Evolutionary conservation across 441 rosid species (phyloP), one percentile per base, ranked within the genome.

Genomic region (Daphne laureola): DNA sequence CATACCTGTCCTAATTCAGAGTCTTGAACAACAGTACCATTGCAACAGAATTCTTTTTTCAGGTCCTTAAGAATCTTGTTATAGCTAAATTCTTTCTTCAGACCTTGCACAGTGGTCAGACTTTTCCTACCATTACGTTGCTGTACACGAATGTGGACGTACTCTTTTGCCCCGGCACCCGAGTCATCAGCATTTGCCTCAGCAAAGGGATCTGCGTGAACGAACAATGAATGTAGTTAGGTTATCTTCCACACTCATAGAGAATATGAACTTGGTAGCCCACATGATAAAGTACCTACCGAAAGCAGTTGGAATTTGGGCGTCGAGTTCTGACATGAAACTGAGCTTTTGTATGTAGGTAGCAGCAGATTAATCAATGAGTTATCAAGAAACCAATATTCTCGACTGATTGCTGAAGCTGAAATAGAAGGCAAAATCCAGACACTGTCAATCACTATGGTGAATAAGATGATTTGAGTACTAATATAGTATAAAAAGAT

Each of bases 1-100:
- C 66, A 43, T 12, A 72, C 76, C 76, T 72, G 73, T 35, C 77
- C 77, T 53, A 67, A 59, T 59, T 72, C 76, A 16, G 76, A 65
- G 54, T 72, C 77, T 53, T 72, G 67, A 13, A 72, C 76, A 36
- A 72, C 76, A 26, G 76, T 72, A 41, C 73, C 76, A 72, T 72
- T 72, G 54, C 76, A 72, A 62, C 70, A 72, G 63, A 72, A 72
- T 63, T 76, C 81, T 51, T 73, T 76, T 73, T 70, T 76, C 47
- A 76, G 78, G 65, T 70, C 81, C 67, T 76, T 73, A 46, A 73
- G 78, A 17, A 73, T 73, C 64, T 69, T 73, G 57, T 53, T 73
- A 53, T 72, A 73, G 63, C 78, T 73, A 53, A 41, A 73, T 26
- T 72, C 77, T 58, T 68, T 68, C 67, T 68, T 72, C 65, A 68